Evolutionary conservation across 257 asterid species (phyloP), one percentile per base, ranked within the genome.

Genomic region (Cordia subcordata): DNA sequence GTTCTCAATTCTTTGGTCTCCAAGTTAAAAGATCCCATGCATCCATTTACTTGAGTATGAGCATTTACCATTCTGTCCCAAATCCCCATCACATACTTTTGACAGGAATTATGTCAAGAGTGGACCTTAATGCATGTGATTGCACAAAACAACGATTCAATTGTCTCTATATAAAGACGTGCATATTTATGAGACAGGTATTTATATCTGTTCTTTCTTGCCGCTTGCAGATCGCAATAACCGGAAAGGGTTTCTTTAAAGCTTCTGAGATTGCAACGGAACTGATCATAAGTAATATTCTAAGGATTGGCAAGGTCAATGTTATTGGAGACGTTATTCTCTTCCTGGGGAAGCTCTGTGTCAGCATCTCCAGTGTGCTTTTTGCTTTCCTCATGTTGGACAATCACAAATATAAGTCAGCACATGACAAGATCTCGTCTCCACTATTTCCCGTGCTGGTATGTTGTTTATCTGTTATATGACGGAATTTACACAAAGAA

Each of bases 361-460:
- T 93, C 57, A 93, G 99, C 78, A 94, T 93, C 18, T 69, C 76
- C 8, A 87, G 99, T 57, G 94, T 95, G 0, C 87, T 93, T 16
- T 87, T 93, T 6, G 99, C 97, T 1, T 90, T 93, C 59, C 92
- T 93, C 23, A 85, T 93, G 99, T 44, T 93, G 87, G 94, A 93
- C 73, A 65, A 79, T 15, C 90, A 89, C 78, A 83, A 73, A 35
- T 89, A 87, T 55, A 86, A 77, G 66, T 75, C 90, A 6, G 79
- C 88, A 0, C 97, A 89, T 67, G 76, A 89, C 90, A 93, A 87
- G 82, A 93, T 93, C 69, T 77, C 99, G 0, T 89, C 99, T n/a
- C 99, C 99, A 0, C 68, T 93, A 11, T 82, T 93, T 68, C 99
- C 99, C 17, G 96, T 93, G n/a, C 87, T 93, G 99, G 97, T 93